Evolutionary conservation across 257 asterid species (phyloP).

Genomic region (Handroanthus guayacan): DNA sequence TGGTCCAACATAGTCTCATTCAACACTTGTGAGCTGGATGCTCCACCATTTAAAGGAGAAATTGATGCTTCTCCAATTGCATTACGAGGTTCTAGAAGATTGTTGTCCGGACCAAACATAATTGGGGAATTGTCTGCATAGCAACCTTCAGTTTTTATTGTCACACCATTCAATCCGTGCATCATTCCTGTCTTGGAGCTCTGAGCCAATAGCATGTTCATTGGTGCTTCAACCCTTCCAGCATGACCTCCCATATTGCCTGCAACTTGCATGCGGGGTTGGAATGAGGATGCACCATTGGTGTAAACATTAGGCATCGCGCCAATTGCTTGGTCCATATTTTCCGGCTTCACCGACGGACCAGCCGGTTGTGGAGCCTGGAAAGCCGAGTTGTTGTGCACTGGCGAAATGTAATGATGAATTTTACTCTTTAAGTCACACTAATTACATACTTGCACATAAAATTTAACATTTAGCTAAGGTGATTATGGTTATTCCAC

Average conservation of each 20-base stretch:
- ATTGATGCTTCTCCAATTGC: slow-evolving; percentile 50
- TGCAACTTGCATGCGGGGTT: slow-evolving; percentile 50
- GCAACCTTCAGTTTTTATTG: slow-evolving; percentile 56
- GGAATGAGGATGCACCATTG: slow-evolving; percentile 50
- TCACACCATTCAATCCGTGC: slow-evolving; percentile 58
- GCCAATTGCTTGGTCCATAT: slow-evolving; percentile 44
- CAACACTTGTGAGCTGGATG: slow-evolving; percentile 54
- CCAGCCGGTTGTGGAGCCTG: slow-evolving; percentile 48
- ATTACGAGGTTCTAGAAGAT: slow-evolving; percentile 53
- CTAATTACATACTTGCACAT: not conserved
- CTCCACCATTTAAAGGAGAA: slow-evolving; percentile 64
- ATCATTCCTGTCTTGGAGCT: slow-evolving; percentile 57
- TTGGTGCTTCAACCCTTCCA: slow-evolving; percentile 49
- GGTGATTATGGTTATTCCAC: too few relatives aligned
- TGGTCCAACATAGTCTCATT: slow-evolving; percentile 51
- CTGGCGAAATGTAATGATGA: slow-evolving; percentile 42
- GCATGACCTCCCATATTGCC: slow-evolving; percentile 46
- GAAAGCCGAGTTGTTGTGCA: slow-evolving; percentile 49
- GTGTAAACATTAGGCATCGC: slow-evolving; percentile 47
- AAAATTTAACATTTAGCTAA: too few relatives aligned
- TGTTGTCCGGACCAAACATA: slow-evolving; percentile 54
- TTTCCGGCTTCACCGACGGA: slow-evolving; percentile 54
- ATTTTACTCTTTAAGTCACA: not conserved
- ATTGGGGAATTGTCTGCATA: slow-evolving; percentile 51
- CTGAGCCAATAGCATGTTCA: slow-evolving; percentile 55